Conservation (phyloP, 2,329 filamentous ascomycete species). For the Canariomyces notabilis region DNA sequence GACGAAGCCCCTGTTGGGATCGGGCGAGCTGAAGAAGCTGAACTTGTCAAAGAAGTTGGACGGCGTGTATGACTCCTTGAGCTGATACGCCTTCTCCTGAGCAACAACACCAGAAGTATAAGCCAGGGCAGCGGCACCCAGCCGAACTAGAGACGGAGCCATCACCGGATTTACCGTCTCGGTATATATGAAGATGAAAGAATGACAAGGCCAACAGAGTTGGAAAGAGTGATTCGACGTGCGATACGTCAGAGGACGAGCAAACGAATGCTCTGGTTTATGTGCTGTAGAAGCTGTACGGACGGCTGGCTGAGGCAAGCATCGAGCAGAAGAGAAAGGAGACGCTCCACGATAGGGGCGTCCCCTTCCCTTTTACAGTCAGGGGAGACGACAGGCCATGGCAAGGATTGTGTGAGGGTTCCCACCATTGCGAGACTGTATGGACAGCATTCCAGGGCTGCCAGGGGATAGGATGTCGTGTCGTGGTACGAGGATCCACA, state of each 20-base stretch:
- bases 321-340: constrained; percentile 15
- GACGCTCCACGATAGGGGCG: not conserved
- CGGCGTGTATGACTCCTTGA: constrained; percentile 38
- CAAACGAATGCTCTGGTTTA: constrained; percentile 30
- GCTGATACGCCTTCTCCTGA: constrained; percentile 33
- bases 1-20: constrained; percentile 64
- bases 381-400: not conserved
- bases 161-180: constrained; percentile 27
- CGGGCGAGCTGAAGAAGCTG: constrained; percentile 37
- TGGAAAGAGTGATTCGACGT: constrained; percentile 36
- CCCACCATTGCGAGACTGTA: not conserved
- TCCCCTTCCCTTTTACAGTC: constrained; percentile 12
- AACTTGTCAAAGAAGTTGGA: constrained; percentile 47
- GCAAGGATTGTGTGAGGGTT: too few species aligned
- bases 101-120: constrained; percentile 29
- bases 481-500: too few species aligned
- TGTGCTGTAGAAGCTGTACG: constrained; percentile 26
- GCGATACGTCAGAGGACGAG: constrained; percentile 40
- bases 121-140: constrained; percentile 36
- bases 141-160: constrained; percentile 37
- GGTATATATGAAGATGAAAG: constrained; percentile 26
- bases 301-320: constrained; percentile 16
- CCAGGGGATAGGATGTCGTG: too few species aligned
- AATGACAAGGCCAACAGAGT: constrained; percentile 25
- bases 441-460: not conserved